Evolutionary conservation across 148 eudicot species (phyloP).

Genomic region (Amaranthus cruentus): DNA sequence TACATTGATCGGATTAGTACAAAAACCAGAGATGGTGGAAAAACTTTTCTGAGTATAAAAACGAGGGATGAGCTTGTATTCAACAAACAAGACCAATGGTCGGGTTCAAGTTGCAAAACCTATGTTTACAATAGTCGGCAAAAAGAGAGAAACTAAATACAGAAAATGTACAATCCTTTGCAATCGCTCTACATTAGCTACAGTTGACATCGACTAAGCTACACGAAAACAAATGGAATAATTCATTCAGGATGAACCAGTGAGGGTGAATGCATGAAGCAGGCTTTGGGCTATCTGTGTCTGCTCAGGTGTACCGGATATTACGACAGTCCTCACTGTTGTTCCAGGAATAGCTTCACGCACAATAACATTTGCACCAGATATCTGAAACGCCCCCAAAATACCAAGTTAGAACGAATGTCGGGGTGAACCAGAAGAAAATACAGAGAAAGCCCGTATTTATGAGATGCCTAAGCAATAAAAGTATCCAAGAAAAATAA

Average conservation of each 20-base stretch:
- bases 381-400: constrained; percentile 49
- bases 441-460: neutral
- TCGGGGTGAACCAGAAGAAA: neutral
- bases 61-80: neutral
- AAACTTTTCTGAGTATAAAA: neutral
- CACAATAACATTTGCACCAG: constrained; percentile 69
- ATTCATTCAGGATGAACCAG: constrained; percentile 38
- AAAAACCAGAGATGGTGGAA: neutral
- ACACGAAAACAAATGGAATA: neutral
- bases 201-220: neutral
- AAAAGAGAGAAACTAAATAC: neutral
- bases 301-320: constrained; percentile 76
- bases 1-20: no score
- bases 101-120: constrained; percentile 5
- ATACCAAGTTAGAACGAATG: neutral
- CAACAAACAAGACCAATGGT: neutral
- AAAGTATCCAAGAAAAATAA: neutral
- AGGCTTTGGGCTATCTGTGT: constrained; percentile 92
- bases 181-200: neutral
- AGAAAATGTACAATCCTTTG: neutral
- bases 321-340: constrained; percentile 43
- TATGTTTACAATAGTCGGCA: neutral
- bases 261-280: constrained; percentile 69
- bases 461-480: neutral
- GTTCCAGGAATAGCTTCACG: constrained; percentile 54